Base-by-base conservation (phyloP, 2,329 filamentous ascomycete genomes). In the Plenodomus biglobosus region DNA sequence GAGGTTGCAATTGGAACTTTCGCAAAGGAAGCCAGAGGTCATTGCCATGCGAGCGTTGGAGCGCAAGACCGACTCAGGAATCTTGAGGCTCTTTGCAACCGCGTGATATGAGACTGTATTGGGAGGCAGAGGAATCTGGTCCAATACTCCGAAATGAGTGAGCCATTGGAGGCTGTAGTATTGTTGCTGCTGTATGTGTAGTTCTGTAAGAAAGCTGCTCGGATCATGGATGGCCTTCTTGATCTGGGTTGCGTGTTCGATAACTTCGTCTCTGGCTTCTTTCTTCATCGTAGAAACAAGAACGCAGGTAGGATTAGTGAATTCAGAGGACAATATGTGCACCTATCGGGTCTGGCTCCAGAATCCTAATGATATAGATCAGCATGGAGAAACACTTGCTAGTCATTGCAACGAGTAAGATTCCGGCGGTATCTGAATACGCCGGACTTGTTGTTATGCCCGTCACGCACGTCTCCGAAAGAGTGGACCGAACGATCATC, bases 141-240 rank as follows among this genome's bases (percentile, higher is more conserved):
- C 39, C 39, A 41, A 41, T 41, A 41, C 2, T 7, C 22, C 39
- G 24, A 41, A 41, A 18, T 41, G 39, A 20, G 39, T 41, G 24
- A 41, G 39, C 39, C 39, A 41, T 41, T 41, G 15, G 8, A 41
- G 20, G 19, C 39, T 41, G 17, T 41, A 41, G 39, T 41, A 41
- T 41, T 41, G 39, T 18, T 41, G 39, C 39, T 41, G 39, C 39
- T 41, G 39, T 20, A 41, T 41, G 19, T 41, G 39, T 10, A 41
- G 39, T 19, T 41, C 39, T 30, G 39, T 41, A 13, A 41, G 24
- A 32, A 41, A 41, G 39, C 39, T 41, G 39, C 39, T 41, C n/a
- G 39, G 39, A 21, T 41, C 39, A 41, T 41, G 39, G 22, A 41
- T 16, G 16, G 32, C 16, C 39, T 30, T 41, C 39, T 41, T 41